These are phyloP conservation scores for Lodderomyces jiufengensis DNA, from an alignment of 1,139 yeast genomes.

Conservation along the genomic window DNA sequence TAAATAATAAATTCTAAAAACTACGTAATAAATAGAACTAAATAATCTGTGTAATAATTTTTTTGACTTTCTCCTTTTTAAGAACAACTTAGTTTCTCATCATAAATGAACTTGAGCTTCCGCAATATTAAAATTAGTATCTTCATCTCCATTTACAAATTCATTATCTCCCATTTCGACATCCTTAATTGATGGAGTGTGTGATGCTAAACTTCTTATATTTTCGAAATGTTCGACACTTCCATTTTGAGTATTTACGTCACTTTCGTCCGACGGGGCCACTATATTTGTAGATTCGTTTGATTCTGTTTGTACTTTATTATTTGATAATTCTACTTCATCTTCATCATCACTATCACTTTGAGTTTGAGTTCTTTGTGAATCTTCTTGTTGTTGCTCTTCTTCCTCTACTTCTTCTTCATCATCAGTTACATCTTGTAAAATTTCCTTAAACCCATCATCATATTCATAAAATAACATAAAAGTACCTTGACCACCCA, in stretches of 20 bases:
- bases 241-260: not conserved
- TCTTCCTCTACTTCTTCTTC: slow-evolving; percentile 33
- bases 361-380: not conserved
- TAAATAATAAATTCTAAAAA: not conserved
- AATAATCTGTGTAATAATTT: no score
- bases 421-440: slow-evolving; percentile 29
- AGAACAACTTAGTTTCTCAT: no score
- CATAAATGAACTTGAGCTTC: slow-evolving; percentile 19
- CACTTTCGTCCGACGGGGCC: not conserved
- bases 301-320: not conserved
- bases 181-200: not conserved
- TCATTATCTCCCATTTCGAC: slow-evolving; percentile 1
- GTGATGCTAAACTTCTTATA: not conserved
- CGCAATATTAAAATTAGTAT: slow-evolving; percentile 13
- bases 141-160: not conserved
- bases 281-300: not conserved
- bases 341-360: slow-evolving; percentile 1
- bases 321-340: not conserved
- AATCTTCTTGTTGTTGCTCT: slow-evolving; percentile 8
- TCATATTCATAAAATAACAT: slow-evolving; percentile 80
- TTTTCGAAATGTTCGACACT: not conserved
- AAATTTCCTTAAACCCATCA: slow-evolving; percentile 35
- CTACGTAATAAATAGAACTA: not conserved
- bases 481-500: slow-evolving; percentile 81
- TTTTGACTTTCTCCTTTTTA: no score